These are phyloP conservation scores for Tolypocladium capitatum DNA, from an alignment of 2,329 filamentous ascomycete species.

Conservation along the genomic window DNA sequence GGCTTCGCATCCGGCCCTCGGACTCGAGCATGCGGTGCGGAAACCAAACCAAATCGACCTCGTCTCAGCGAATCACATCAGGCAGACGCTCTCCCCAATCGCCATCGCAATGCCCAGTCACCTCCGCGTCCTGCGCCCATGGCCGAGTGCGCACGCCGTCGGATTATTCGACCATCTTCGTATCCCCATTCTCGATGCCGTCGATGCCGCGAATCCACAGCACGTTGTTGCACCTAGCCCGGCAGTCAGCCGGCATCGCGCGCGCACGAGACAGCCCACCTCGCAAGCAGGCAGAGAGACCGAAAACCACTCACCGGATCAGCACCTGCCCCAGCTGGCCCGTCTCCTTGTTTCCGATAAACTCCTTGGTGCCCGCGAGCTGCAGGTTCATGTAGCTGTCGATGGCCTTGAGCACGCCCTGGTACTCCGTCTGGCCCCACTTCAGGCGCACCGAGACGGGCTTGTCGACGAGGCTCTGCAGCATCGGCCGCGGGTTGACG, in stretches of 20 bases:
- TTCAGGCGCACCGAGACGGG: slow-evolving; percentile 86
- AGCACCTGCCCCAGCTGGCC: slow-evolving; percentile 81
- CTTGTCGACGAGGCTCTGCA: slow-evolving; percentile 86
- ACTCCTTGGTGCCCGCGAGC: slow-evolving; percentile 81
- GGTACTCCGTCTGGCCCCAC: slow-evolving; percentile 98
- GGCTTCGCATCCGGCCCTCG: background rate
- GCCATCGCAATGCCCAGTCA: background rate
- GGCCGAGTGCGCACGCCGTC: background rate
- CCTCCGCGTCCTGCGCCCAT: background rate
- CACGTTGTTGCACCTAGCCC: slow-evolving; percentile 80
- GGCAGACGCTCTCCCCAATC: background rate
- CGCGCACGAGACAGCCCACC: background rate
- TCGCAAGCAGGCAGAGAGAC: background rate
- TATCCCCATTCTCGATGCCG: slow-evolving; percentile 35
- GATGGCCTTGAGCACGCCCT: slow-evolving; percentile 79
- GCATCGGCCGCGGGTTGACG: slow-evolving; percentile 91
- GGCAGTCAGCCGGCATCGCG: slow-evolving; percentile 1
- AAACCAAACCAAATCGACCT: background rate
- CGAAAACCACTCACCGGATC: slow-evolving; percentile 51
- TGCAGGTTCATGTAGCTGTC: slow-evolving; percentile 99
- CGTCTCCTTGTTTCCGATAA: slow-evolving; percentile 73
- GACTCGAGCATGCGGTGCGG: background rate
- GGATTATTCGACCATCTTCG: slow-evolving; percentile 42
- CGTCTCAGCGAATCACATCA: background rate
- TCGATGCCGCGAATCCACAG: slow-evolving; percentile 66